Evolutionary conservation across 2,329 filamentous ascomycete species (phyloP), one percentile per base, ranked within the genome.

Genomic region (Arthrinium puccinioides): DNA sequence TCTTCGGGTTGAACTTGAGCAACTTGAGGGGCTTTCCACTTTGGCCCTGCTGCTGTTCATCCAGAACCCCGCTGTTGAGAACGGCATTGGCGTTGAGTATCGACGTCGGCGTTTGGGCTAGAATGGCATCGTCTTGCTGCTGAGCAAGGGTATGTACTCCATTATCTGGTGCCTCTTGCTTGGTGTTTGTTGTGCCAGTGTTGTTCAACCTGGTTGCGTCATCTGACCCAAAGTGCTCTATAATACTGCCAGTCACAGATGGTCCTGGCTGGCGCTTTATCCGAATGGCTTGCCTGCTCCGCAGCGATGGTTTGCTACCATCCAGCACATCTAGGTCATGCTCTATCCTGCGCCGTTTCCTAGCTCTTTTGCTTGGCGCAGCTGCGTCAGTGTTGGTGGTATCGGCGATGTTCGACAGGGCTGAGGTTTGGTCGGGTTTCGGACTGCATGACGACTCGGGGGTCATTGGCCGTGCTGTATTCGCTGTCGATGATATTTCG

Each of bases 1-100:
- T 81, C 42, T 69, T 74, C 1, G 66, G 64, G 43, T 82, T 79
- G 47, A 79, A 66, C 42, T 63, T 69, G 15, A 81, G 54, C 1
- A 81, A 46, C 44, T 72, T 79, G 29, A 62, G 66, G 1, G 67
- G 60, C 36, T 63, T 66, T 15, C 21, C 31, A 23, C n/a, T 15
- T 24, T 20, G 31, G n/a, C 31, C n/a, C n/a, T n/a, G n/a, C n/a
- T n/a, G n/a, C n/a, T n/a, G n/a, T n/a, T n/a, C n/a, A n/a, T n/a
- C n/a, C n/a, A n/a, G n/a, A n/a, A n/a, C n/a, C n/a, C n/a, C n/a
- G n/a, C n/a, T n/a, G n/a, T n/a, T n/a, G n/a, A n/a, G n/a, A n/a
- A n/a, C n/a, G n/a, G n/a, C 23, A 25, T 25, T 8, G 23, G 23
- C 23, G 23, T 25, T 25, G 23, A 25, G 13, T 25, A 25, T 25